These are phyloP conservation scores for Ministeria vibrans DNA, from an alignment of 78 protist species.

Conservation along the genomic window DNA sequence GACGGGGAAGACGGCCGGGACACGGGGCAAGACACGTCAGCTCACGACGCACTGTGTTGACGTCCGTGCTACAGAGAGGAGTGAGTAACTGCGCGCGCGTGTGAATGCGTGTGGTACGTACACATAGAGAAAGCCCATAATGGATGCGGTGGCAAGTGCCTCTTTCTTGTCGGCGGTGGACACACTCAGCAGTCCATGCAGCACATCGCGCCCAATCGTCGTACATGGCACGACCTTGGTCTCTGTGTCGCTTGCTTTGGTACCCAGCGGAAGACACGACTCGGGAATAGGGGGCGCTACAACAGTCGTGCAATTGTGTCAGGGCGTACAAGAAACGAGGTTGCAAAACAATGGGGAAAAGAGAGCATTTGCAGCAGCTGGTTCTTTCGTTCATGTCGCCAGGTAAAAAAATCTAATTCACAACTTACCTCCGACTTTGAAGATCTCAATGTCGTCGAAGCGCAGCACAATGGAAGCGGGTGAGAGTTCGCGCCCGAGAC, in stretches of 20 bases:
- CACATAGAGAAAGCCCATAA: slow-evolving; percentile 59
- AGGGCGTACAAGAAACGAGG: not conserved
- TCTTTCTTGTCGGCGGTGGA: slow-evolving; percentile 28
- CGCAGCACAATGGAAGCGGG: slow-evolving; percentile 32
- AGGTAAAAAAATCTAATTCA: not conserved
- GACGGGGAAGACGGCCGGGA: slow-evolving; percentile 41
- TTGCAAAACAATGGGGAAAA: slow-evolving; percentile 9
- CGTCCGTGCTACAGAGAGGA: slow-evolving; percentile 21
- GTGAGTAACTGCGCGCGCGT: not conserved
- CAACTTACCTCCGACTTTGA: slow-evolving; percentile 46
- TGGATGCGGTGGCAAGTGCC: slow-evolving; percentile 14
- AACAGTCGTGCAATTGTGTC: not conserved
- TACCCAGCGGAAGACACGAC: not conserved
- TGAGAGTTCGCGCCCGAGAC: slow-evolving; percentile 27
- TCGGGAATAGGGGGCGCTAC: not conserved
- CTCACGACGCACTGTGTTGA: slow-evolving; percentile 42
- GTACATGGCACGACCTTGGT: not conserved
- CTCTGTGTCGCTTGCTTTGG: not conserved
- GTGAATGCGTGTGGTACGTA: not conserved
- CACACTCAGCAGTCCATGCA: slow-evolving; percentile 32
- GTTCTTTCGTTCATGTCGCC: too few relatives aligned
- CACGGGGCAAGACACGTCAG: slow-evolving; percentile 52
- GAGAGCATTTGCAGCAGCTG: too few relatives aligned
- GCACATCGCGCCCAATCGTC: slow-evolving; percentile 31
- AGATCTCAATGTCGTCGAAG: slow-evolving; percentile 39